phyloP scores from a whole-genome alignment of 2,329 filamentous ascomycete genomes.

The Ophiobolus disseminans region DNA sequence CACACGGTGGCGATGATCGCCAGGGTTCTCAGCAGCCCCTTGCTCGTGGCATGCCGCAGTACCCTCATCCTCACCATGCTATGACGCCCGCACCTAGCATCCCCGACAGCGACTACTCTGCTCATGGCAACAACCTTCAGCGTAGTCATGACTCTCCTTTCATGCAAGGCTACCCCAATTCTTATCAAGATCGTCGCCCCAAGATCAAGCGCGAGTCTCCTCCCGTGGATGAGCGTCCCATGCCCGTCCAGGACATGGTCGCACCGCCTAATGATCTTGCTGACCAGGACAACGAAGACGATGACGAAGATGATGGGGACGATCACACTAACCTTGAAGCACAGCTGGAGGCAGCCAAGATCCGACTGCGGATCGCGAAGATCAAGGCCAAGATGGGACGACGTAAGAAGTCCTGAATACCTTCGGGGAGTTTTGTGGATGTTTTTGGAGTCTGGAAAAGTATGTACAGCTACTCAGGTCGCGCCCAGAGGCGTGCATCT shows the following conservation, averaged over 20 bases:
- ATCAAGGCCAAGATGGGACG: conserved; percentile 13
- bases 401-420: conserved; percentile 4
- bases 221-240: conserved; percentile 5
- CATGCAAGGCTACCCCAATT: not conserved
- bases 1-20: not conserved
- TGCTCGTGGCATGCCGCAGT: conserved; percentile 4
- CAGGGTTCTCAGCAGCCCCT: conserved; percentile 5
- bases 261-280: conserved; percentile 6
- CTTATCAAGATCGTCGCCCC: not conserved
- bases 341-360: conserved; percentile 16
- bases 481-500: no score
- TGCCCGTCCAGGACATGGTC: conserved; percentile 7
- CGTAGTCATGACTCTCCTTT: not conserved
- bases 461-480: not conserved
- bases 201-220: conserved; percentile 29
- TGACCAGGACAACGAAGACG: not conserved
- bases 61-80: not conserved
- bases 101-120: not conserved
- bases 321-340: no score
- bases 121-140: not conserved
- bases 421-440: not conserved
- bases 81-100: conserved; percentile 8
- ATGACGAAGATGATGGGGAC: conserved; percentile 6
- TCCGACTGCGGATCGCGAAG: conserved; percentile 22
- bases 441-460: not conserved